Evolutionary conservation across 1,284 basidiomycete genomes (phyloP), one percentile per base, ranked within the genome.

Genomic region (Schizophyllum amplum): DNA sequence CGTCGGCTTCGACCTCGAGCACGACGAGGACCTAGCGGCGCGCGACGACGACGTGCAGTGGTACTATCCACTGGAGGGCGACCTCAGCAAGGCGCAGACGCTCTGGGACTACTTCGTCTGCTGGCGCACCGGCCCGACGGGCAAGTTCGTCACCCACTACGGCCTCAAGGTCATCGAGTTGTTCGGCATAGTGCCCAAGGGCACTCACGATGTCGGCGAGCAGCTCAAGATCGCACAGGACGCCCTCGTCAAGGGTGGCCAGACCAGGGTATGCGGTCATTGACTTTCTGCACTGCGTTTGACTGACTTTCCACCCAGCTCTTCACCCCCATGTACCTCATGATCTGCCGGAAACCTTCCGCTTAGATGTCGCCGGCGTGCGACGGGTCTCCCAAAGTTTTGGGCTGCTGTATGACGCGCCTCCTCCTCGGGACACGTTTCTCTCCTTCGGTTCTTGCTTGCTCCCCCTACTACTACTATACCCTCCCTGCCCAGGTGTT

Each of bases 11-110:
- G 73, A 88, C 69, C 84, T 99, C 62, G 79, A 90, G 65, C 87
- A 92, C 68, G 94, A 98, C 69, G 95, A 98, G 68, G 96, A 99
- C 71, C 81, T 99, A 48, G 96, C 97, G 1, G 91, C 89, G 55
- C 87, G 93, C 54, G 75, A 78, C 0, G 94, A 97, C 69, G 72
- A 76, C 24, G 76, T 98, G 48, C 84, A 87, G 0, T 99, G 96
- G 96, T 98, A 95, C 75, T 98, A 98, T 74, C 94, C 95, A 5
- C 82, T 98, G 51, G 94, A 96, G 72, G 95, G 95, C 62, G 92
- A 97, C 71, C 80, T 98, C 63, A 70, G 76, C 63, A 96, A 98
- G 74, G 90, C 92, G 7, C 96, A 99, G 77, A 98, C 95, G 4
- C 66, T 85, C 24, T 98, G 94, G 92, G 97, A 99, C 70, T 84